Conservation (phyloP, 129 eudicot genomes). For the Kitagawia praeruptora region DNA sequence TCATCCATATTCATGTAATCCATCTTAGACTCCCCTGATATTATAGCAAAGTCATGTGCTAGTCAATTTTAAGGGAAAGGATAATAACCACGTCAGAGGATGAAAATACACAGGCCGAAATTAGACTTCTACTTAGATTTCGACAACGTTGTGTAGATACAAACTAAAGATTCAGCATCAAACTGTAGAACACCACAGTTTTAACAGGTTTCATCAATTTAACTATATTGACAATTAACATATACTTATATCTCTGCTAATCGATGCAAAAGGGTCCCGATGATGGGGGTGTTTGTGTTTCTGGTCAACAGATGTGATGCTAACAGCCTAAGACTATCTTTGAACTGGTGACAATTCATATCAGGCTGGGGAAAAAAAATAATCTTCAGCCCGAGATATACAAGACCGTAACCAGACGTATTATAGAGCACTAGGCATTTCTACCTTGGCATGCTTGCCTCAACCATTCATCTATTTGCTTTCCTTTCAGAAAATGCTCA, state of each 20-base stretch:
- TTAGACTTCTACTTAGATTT: background rate
- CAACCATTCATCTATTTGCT: conserved; percentile 97
- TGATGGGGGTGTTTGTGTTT: background rate
- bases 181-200: background rate
- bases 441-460: conserved; percentile 81
- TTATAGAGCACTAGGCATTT: background rate
- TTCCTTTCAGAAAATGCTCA: conserved; percentile 92
- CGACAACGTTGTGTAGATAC: background rate
- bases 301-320: background rate
- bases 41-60: conserved; percentile 6
- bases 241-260: background rate
- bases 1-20: conserved; percentile 92
- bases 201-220: background rate
- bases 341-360: background rate
- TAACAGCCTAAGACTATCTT: background rate
- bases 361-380: background rate
- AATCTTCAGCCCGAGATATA: background rate
- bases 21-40: conserved; percentile 68
- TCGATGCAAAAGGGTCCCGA: background rate
- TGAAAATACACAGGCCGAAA: background rate
- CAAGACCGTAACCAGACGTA: background rate
- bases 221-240: background rate
- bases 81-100: background rate
- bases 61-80: background rate
- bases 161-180: background rate